phyloP scores from a whole-genome alignment of 2,329 filamentous ascomycete species.

The Oidium heveae region DNA sequence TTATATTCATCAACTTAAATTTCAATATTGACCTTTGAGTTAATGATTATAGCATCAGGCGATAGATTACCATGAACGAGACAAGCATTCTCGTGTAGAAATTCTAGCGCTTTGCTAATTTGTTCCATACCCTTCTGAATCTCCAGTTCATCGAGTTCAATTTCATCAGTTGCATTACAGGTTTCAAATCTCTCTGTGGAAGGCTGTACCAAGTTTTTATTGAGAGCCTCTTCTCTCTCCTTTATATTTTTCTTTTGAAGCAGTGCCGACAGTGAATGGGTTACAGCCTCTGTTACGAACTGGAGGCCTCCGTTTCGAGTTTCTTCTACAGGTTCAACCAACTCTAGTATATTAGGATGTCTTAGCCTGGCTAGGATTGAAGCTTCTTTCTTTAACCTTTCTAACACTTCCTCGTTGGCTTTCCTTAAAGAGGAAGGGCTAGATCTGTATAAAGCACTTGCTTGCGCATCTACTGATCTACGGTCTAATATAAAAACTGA shows the following conservation, averaged over 20 bases:
- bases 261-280: constrained; percentile 60
- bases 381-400: constrained; percentile 76
- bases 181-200: constrained; percentile 27
- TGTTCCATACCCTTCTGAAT: constrained; percentile 92
- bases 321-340: constrained; percentile 88
- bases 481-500: constrained; percentile 90
- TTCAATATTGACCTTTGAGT: constrained; percentile 43
- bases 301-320: constrained; percentile 75
- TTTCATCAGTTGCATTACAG: constrained; percentile 44
- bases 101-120: constrained; percentile 80
- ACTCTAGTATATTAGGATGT: constrained; percentile 76
- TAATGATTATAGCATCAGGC: constrained; percentile 79
- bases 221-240: constrained; percentile 46
- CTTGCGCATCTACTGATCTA: constrained; percentile 52
- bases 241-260: constrained; percentile 76
- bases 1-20: constrained; percentile 3
- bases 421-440: constrained; percentile 49
- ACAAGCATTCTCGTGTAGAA: constrained; percentile 82
- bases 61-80: constrained; percentile 88
- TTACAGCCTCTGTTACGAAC: constrained; percentile 84
- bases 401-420: constrained; percentile 68
- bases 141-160: constrained; percentile 90
- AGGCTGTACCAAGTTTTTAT: constrained; percentile 60
- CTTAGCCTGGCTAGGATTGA: constrained; percentile 67
- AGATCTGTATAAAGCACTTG: constrained; percentile 33